These are phyloP conservation scores for Vanrija humicola DNA, from an alignment of 1,284 basidiomycete species.

Conservation along the genomic window DNA sequence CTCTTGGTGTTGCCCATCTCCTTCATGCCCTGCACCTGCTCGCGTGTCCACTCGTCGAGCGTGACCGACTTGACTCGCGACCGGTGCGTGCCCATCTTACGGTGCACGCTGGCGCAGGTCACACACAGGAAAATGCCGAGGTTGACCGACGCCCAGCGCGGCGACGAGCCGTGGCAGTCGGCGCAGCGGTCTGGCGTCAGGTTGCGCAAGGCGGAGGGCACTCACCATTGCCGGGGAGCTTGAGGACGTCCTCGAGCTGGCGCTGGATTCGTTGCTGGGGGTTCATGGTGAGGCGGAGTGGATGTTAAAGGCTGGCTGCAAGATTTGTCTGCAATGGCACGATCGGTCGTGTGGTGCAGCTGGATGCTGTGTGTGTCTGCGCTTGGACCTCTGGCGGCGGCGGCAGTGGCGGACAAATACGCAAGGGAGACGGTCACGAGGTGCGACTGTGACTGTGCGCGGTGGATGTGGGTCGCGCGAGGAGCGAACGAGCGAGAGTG, in stretches of 20 bases:
- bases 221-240: constrained; percentile 45
- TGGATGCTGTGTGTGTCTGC: too few species aligned
- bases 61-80: constrained; percentile 48
- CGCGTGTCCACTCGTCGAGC: constrained; percentile 47
- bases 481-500: too few species aligned
- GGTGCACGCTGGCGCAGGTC: constrained; percentile 41
- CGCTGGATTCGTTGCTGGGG: constrained; percentile 39
- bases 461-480: too few species aligned
- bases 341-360: too few species aligned
- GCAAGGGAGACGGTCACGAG: too few species aligned
- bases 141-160: constrained; percentile 47
- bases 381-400: too few species aligned
- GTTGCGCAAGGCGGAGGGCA: not conserved
- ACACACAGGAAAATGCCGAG: constrained; percentile 46
- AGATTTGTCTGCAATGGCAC: not conserved
- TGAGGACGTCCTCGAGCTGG: constrained; percentile 44
- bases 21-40: constrained; percentile 40
- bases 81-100: constrained; percentile 47
- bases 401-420: too few species aligned
- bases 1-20: constrained; percentile 39
- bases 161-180: constrained; percentile 42
- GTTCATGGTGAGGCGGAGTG: constrained; percentile 10
- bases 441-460: too few species aligned
- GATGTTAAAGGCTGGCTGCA: constrained; percentile 7
- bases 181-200: constrained; percentile 41